Conservation (phyloP, 2,329 filamentous ascomycete genomes). For the Aspergillus sp. region DNA sequence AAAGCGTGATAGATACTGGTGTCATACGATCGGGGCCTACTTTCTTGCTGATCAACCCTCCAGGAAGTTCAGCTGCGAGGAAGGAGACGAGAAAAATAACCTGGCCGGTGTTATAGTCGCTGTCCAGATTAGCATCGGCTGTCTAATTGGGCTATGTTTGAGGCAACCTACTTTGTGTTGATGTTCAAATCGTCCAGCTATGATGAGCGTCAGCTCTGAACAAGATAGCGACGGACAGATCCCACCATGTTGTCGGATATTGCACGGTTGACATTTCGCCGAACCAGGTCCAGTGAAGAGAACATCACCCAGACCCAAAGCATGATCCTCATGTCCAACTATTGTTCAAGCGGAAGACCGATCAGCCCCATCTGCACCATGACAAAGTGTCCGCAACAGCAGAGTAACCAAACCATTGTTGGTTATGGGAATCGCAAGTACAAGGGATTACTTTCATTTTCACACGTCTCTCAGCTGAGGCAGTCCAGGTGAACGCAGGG, state of each 20-base stretch:
- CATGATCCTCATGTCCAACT: slow-evolving; percentile 22
- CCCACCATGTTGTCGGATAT: slow-evolving; percentile 51
- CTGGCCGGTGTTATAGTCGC: slow-evolving; percentile 18
- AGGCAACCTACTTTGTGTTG: neutral
- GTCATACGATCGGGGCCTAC: slow-evolving; percentile 9
- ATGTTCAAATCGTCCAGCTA: neutral
- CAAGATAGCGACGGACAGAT: slow-evolving; percentile 15
- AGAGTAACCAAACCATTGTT: slow-evolving; percentile 1
- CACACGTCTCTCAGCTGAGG: slow-evolving; percentile 7
- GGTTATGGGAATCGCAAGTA: no score
- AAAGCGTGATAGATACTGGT: slow-evolving; percentile 9
- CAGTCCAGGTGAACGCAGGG: slow-evolving; percentile 10
- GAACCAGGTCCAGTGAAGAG: slow-evolving; percentile 58
- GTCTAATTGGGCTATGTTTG: neutral
- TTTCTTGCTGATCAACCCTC: slow-evolving; percentile 8
- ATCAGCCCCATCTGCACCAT: slow-evolving; percentile 1
- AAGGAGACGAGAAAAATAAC: slow-evolving; percentile 10
- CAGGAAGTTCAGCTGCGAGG: slow-evolving; percentile 8
- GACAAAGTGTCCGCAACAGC: neutral
- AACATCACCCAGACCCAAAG: slow-evolving; percentile 52
- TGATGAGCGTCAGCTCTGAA: neutral
- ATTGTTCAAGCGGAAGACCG: neutral
- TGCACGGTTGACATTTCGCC: slow-evolving; percentile 57
- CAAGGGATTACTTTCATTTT: slow-evolving; percentile 11
- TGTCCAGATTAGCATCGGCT: slow-evolving; percentile 1